Conservation (phyloP, 73 alveolate species). For the Tetrahymena elliotti region DNA sequence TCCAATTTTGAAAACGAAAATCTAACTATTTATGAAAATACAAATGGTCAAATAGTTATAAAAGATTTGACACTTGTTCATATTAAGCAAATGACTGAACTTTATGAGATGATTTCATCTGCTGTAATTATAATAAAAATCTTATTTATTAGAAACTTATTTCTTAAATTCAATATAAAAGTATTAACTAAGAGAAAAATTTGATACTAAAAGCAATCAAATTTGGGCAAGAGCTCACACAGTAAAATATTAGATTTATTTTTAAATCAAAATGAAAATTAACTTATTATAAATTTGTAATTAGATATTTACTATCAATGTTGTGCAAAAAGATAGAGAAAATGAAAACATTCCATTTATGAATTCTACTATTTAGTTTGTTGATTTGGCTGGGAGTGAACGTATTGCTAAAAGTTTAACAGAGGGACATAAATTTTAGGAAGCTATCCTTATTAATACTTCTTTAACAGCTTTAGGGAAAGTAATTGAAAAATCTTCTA, state of each 20-base stretch:
- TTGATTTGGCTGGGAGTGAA: slow-evolving; percentile 41
- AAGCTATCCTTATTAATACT: slow-evolving; percentile 30
- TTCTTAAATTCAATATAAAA: neutral
- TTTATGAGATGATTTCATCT: slow-evolving; percentile 7
- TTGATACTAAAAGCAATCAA: slow-evolving; percentile 1
- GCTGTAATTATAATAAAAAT: neutral
- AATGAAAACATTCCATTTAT: slow-evolving; percentile 31
- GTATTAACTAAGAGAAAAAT: slow-evolving; percentile 31
- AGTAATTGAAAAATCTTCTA: neutral
- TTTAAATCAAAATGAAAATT: neutral
- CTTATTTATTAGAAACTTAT: neutral
- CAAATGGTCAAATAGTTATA: slow-evolving; percentile 2
- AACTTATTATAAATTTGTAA: neutral
- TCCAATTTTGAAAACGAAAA: slow-evolving; percentile 35
- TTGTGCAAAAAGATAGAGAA: slow-evolving; percentile 35
- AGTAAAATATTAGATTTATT: neutral
- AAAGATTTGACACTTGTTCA: slow-evolving; percentile 13
- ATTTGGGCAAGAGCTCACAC: slow-evolving; percentile 24
- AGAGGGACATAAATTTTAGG: slow-evolving; percentile 27
- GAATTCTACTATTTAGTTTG: slow-evolving; percentile 26
- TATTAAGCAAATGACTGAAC: slow-evolving; percentile 1
- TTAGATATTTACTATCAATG: slow-evolving; percentile 3
- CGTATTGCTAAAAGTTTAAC: slow-evolving; percentile 36
- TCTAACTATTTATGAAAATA: slow-evolving; percentile 14
- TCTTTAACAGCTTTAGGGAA: slow-evolving; percentile 37